Percentiles rank a stretch among this genome's conserved stretches.
These are phyloP conservation scores for Trichoderma sp. DNA, from an alignment of 2,329 filamentous ascomycete genomes.

Conservation along the genomic window DNA sequence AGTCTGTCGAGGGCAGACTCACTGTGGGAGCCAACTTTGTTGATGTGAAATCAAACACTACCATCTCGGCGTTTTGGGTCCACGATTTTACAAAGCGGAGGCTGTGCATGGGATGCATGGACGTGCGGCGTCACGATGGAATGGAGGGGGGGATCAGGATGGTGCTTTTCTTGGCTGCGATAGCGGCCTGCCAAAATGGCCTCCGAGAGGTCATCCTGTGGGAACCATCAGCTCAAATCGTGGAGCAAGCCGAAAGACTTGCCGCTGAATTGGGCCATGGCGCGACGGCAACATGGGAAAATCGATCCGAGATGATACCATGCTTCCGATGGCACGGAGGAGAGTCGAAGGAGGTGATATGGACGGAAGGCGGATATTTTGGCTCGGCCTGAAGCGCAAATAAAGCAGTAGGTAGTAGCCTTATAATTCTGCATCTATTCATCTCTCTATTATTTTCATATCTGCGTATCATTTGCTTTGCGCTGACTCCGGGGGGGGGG, in stretches of 20 bases:
- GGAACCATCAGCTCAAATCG: conserved; percentile 42
- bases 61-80: conserved; percentile 43
- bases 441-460: neutral
- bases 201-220: conserved; percentile 43
- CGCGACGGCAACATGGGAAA: conserved; percentile 38
- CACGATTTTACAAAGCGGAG: conserved; percentile 39
- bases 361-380: conserved; percentile 41
- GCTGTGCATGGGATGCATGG: conserved; percentile 32
- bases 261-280: conserved; percentile 45
- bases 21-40: conserved; percentile 24
- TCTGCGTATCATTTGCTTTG: neutral
- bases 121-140: conserved; percentile 31
- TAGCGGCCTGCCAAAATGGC: conserved; percentile 40
- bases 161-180: conserved; percentile 42
- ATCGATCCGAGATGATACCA: conserved; percentile 41
- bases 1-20: neutral
- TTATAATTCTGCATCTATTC: neutral
- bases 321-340: conserved; percentile 44
- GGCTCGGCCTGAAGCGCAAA: conserved; percentile 30
- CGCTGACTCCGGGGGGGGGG: neutral
- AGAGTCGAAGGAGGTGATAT: conserved; percentile 31
- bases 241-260: conserved; percentile 38
- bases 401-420: no score
- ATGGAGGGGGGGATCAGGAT: conserved; percentile 35
- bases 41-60: conserved; percentile 26